A percentile compares a stretch with the other conserved stretches of the same genome.
Conservation (phyloP, 2,329 filamentous ascomycete species). For the Claviceps sp. region DNA sequence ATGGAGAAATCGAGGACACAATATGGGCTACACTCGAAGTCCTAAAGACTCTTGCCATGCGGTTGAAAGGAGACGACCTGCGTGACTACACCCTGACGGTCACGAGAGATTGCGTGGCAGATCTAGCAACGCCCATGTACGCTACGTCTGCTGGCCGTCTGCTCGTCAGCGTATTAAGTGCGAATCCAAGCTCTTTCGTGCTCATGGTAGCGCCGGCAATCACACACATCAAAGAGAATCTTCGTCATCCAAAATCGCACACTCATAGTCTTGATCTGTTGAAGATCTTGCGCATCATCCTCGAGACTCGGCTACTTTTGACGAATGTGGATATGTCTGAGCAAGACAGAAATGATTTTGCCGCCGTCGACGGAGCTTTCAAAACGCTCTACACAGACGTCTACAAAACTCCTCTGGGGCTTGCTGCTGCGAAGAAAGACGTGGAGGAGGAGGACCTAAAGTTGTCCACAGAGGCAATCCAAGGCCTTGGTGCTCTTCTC, state of each 20-base stretch:
- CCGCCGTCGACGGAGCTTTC: slow-evolving; percentile 23
- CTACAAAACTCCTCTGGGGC: slow-evolving; percentile 25
- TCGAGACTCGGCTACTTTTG: slow-evolving; percentile 32
- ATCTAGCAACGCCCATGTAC: slow-evolving; percentile 40
- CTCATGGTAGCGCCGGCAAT: slow-evolving; percentile 32
- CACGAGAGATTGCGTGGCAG: slow-evolving; percentile 39
- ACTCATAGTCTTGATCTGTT: slow-evolving; percentile 39
- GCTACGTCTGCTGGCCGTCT: slow-evolving; percentile 38
- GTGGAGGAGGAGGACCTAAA: slow-evolving; percentile 25
- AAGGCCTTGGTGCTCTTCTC: slow-evolving; percentile 32
- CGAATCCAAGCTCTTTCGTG: slow-evolving; percentile 33
- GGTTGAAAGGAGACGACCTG: slow-evolving; percentile 30
- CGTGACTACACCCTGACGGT: slow-evolving; percentile 33
- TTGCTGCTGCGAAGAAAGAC: slow-evolving; percentile 13
- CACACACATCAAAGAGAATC: slow-evolving; percentile 34
- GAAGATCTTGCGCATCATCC: slow-evolving; percentile 35
- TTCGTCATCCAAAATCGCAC: slow-evolving; percentile 36
- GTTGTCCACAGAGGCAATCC: slow-evolving; percentile 29
- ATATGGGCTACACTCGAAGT: slow-evolving; percentile 43
- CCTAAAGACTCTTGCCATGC: slow-evolving; percentile 34
- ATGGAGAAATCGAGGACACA: slow-evolving; percentile 44
- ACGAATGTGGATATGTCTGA: slow-evolving; percentile 18
- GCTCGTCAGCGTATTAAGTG: slow-evolving; percentile 36
- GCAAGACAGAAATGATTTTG: slow-evolving; percentile 26
- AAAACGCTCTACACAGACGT: slow-evolving; percentile 30